These are phyloP conservation scores for Penicillium fuscoglaucum DNA, from an alignment of 2,329 filamentous ascomycete species.

Conservation along the genomic window DNA sequence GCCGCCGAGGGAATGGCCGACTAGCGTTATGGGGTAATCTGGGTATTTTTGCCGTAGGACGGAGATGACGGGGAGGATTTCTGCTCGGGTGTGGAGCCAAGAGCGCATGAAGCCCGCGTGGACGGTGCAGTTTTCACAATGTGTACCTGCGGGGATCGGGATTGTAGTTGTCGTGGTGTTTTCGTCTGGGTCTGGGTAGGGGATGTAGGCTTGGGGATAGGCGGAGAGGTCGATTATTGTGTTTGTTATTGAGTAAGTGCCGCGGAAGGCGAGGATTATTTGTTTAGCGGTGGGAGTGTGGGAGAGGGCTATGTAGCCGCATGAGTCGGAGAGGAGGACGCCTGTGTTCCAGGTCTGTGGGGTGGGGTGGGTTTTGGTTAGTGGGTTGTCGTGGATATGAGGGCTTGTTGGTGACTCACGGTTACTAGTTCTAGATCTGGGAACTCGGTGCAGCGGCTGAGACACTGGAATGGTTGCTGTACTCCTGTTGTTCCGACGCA, in stretches of 20 bases:
- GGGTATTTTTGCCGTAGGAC: constrained; percentile 63
- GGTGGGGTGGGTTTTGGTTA: constrained; percentile 1
- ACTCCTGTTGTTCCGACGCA: constrained; percentile 87
- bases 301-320: constrained; percentile 90
- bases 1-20: constrained; percentile 90
- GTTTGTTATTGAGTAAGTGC: constrained; percentile 91
- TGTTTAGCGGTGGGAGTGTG: constrained; percentile 60
- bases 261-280: constrained; percentile 86
- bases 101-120: constrained; percentile 86
- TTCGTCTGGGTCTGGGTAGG: constrained; percentile 62
- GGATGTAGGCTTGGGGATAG: constrained; percentile 83
- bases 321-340: constrained; percentile 80
- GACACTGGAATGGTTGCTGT: constrained; percentile 77
- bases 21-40: constrained; percentile 70
- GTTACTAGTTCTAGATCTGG: constrained; percentile 73
- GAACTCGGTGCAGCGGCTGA: constrained; percentile 83
- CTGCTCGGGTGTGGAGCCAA: constrained; percentile 72
- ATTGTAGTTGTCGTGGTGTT: constrained; percentile 33
- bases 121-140: constrained; percentile 85
- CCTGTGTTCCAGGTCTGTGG: constrained; percentile 82
- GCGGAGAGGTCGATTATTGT: constrained; percentile 88
- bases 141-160: constrained; percentile 43
- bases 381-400: background rate
- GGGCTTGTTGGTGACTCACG: constrained; percentile 35
- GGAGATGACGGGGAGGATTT: constrained; percentile 68